phyloP scores from a whole-genome alignment of 2,329 filamentous ascomycete genomes.

The Tolypocladium amazonense region DNA sequence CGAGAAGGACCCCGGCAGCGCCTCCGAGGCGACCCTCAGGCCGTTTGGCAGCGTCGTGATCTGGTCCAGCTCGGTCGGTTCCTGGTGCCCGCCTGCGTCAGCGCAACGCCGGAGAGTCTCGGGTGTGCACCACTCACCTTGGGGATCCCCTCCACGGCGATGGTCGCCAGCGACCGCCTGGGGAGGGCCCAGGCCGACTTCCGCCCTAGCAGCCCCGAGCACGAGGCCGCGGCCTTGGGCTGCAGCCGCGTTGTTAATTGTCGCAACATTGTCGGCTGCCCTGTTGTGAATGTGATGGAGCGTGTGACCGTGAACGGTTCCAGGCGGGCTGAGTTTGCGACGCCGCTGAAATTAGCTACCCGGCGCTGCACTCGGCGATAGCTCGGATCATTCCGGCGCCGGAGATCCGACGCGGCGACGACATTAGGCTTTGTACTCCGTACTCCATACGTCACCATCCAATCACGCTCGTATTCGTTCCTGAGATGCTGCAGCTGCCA shows the following conservation, averaged over 20 bases:
- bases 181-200: conserved; percentile 11
- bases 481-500: neutral
- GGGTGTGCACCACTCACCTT: conserved; percentile 17
- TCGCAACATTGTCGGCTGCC: conserved; percentile 20
- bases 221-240: conserved; percentile 12
- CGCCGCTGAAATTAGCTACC: neutral
- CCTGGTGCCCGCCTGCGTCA: conserved; percentile 21
- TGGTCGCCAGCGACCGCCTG: conserved; percentile 19
- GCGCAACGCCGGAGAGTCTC: too few species aligned
- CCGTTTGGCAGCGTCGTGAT: conserved; percentile 89
- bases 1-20: conserved; percentile 86
- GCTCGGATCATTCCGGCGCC: conserved; percentile 9
- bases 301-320: neutral
- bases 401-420: conserved; percentile 2
- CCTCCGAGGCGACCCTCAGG: conserved; percentile 87
- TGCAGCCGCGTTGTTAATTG: conserved; percentile 21
- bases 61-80: conserved; percentile 76
- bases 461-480: neutral
- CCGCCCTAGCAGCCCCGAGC: conserved; percentile 13
- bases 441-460: too few species aligned
- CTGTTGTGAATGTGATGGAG: neutral
- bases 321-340: neutral
- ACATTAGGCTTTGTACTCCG: neutral
- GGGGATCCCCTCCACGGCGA: conserved; percentile 23
- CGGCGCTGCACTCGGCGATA: conserved; percentile 8